These are phyloP conservation scores for Fusarium domesticum DNA, from an alignment of 2,329 filamentous ascomycete genomes.

Conservation along the genomic window DNA sequence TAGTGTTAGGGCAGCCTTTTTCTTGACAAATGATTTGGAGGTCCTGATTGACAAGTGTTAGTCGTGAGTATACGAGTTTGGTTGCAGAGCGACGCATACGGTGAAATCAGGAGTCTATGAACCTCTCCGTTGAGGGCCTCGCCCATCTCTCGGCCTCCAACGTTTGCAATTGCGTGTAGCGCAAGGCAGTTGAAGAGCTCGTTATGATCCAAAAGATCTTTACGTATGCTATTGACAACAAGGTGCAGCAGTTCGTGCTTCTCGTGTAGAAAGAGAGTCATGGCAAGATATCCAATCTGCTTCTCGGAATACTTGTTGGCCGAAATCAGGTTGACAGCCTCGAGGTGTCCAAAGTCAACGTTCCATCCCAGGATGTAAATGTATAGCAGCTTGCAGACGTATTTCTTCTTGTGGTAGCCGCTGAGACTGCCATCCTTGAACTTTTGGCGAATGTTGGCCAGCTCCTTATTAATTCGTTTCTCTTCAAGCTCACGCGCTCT, in stretches of 20 bases:
- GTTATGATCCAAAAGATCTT: slow-evolving; percentile 91
- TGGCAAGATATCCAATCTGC: slow-evolving; percentile 96
- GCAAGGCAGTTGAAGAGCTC: slow-evolving; percentile 97
- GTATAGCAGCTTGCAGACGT: slow-evolving; percentile 98
- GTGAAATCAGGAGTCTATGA: slow-evolving; percentile 88
- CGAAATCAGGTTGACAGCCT: slow-evolving; percentile 96
- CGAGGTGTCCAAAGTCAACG: slow-evolving; percentile 96
- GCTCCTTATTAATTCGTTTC: slow-evolving; percentile 98
- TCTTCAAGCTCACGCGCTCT: slow-evolving; percentile 93
- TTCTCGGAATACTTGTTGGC: slow-evolving; percentile 98
- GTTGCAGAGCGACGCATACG: slow-evolving; percentile 54
- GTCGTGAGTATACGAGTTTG: background rate
- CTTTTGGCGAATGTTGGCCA: slow-evolving; percentile 97
- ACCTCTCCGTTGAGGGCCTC: slow-evolving; percentile 91
- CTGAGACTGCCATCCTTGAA: slow-evolving; percentile 94
- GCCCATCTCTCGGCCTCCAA: slow-evolving; percentile 94
- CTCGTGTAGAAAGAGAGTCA: slow-evolving; percentile 95
- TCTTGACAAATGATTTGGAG: slow-evolving; percentile 98
- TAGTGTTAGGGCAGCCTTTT: slow-evolving; percentile 93
- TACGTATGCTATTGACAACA: slow-evolving; percentile 97
- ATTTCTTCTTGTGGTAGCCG: slow-evolving; percentile 99
- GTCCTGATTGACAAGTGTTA: slow-evolving; percentile 33
- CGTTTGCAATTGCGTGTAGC: slow-evolving; percentile 95
- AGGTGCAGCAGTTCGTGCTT: slow-evolving; percentile 93
- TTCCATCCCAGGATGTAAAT: slow-evolving; percentile 99